These are phyloP conservation scores for Pseudozyma pruni DNA, from an alignment of 1,284 basidiomycete genomes.

Conservation along the genomic window DNA sequence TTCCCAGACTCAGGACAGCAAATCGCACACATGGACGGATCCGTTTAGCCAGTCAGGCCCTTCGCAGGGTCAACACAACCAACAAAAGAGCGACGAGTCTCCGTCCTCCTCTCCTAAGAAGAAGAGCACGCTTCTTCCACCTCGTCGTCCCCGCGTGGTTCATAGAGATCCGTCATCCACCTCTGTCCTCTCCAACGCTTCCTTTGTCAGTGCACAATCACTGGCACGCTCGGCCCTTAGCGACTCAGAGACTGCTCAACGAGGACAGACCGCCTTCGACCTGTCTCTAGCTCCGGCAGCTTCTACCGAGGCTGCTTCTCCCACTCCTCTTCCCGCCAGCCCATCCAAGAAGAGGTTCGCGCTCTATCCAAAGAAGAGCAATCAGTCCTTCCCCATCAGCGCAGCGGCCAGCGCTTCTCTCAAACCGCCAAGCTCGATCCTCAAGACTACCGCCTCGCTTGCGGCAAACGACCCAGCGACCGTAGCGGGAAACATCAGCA, in stretches of 20 bases:
- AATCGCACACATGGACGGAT: conserved; percentile 13
- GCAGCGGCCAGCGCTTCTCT: neutral
- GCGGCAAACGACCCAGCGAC: neutral
- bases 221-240: conserved; percentile 23
- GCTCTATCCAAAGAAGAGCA: conserved; percentile 20
- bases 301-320: conserved; percentile 7
- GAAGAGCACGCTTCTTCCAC: conserved; percentile 1
- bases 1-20: neutral
- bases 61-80: neutral
- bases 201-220: conserved; percentile 46
- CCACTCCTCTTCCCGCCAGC: conserved; percentile 15
- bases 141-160: conserved; percentile 19
- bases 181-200: conserved; percentile 35
- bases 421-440: conserved; percentile 21
- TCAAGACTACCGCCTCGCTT: neutral
- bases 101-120: conserved; percentile 17
- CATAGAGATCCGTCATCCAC: conserved; percentile 34
- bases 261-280: conserved; percentile 13
- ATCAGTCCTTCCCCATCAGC: conserved; percentile 23
- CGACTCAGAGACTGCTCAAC: conserved; percentile 33
- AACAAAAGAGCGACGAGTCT: neutral
- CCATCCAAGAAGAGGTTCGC: conserved; percentile 22
- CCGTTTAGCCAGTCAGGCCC: conserved; percentile 7
- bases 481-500: conserved; percentile 2
- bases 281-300: neutral